Evolutionary conservation across 257 asterid genomes (phyloP).

Genomic region (Ligustrum vulgare): DNA sequence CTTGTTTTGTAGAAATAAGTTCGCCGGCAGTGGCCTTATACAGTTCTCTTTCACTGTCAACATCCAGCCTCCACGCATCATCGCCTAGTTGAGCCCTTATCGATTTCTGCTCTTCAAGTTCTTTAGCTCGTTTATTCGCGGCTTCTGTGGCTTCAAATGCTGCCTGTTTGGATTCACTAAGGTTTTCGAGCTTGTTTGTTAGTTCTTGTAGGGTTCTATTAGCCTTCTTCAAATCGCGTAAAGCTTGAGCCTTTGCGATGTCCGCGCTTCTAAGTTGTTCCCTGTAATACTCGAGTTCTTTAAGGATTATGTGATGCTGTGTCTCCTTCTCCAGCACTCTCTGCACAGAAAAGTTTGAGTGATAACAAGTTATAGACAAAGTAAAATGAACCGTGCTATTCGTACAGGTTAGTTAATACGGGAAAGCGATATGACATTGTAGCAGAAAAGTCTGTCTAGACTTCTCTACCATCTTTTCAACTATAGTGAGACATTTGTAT

Average conservation of each 20-base stretch:
- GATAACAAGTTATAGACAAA: not conserved
- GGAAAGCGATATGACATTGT: too few relatives aligned
- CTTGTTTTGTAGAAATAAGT: slow-evolving; percentile 49
- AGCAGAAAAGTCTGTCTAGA: too few relatives aligned
- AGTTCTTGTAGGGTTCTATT: slow-evolving; percentile 61
- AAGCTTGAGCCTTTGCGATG: slow-evolving; percentile 56
- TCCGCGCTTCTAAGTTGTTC: slow-evolving; percentile 53
- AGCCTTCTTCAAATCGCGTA: slow-evolving; percentile 58
- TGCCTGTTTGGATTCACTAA: slow-evolving; percentile 59
- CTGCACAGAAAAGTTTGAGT: slow-evolving; percentile 33
- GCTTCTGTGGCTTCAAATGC: slow-evolving; percentile 55
- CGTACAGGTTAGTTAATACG: too few relatives aligned
- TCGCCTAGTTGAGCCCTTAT: slow-evolving; percentile 37
- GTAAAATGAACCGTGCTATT: too few relatives aligned
- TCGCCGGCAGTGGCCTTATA: slow-evolving; percentile 58
- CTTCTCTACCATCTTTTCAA: too few relatives aligned
- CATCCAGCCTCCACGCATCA: slow-evolving; percentile 55
- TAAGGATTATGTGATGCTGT: slow-evolving; percentile 56
- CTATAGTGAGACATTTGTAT: too few relatives aligned
- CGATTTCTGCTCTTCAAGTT: slow-evolving; percentile 47
- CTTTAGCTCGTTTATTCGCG: slow-evolving; percentile 44
- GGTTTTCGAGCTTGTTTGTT: slow-evolving; percentile 58
- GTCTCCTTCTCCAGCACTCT: slow-evolving; percentile 85
- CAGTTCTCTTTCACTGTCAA: slow-evolving; percentile 53
- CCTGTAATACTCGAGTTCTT: slow-evolving; percentile 54